These are phyloP conservation scores for Fagus crenata DNA, from an alignment of 306 rosid genomes.

Conservation along the genomic window DNA sequence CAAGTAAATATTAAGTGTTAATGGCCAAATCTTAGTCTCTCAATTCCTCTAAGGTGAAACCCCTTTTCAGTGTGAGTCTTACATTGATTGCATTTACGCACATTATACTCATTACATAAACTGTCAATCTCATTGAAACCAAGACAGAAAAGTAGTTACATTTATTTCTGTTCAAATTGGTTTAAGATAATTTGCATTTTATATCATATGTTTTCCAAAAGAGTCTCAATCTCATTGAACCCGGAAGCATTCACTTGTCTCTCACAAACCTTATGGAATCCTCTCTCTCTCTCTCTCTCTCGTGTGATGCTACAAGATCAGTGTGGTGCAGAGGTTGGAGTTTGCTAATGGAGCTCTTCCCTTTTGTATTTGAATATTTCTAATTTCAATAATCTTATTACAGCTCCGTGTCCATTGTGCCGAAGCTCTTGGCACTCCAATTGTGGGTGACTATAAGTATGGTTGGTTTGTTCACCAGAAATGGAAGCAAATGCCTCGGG, in stretches of 20 bases:
- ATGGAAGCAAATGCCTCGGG: constrained; percentile 85
- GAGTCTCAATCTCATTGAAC: no score
- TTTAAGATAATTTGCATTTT: not conserved
- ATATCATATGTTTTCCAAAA: not conserved
- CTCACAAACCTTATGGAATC: not conserved
- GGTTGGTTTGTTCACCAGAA: constrained; percentile 86
- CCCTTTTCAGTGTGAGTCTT: not conserved
- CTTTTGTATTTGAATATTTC: not conserved
- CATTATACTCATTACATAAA: not conserved
- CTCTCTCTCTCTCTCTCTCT: not conserved
- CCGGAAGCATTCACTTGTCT: not conserved
- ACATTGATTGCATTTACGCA: not conserved
- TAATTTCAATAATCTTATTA: constrained; percentile 22
- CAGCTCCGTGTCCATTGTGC: constrained; percentile 97
- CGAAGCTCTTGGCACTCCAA: constrained; percentile 96
- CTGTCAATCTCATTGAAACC: not conserved
- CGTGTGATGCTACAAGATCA: not conserved
- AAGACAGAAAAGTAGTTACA: not conserved
- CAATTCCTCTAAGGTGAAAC: not conserved
- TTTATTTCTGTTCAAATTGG: not conserved
- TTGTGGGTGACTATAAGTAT: constrained; percentile 91
- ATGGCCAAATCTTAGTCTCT: not conserved
- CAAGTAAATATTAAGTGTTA: not conserved
- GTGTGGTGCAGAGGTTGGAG: not conserved
- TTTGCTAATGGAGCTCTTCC: not conserved